phyloP scores from a whole-genome alignment of 2,329 filamentous ascomycete genomes.

The Ambrosiella beaveri region DNA sequence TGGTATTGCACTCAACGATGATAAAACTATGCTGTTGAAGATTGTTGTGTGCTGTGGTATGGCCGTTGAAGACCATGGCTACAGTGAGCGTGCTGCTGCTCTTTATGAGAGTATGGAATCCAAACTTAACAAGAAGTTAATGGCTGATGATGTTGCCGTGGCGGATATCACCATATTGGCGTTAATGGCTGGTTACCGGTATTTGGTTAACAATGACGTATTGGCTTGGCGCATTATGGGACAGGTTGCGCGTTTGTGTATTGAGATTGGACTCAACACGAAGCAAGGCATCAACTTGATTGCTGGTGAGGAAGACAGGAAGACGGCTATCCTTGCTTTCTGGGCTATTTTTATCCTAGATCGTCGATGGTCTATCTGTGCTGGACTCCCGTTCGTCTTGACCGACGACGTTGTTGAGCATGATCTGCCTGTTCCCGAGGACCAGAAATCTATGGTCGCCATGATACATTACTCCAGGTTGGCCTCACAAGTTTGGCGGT shows the following conservation, averaged over 20 bases:
- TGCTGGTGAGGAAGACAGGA: conserved; percentile 48
- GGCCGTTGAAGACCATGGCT: conserved; percentile 60
- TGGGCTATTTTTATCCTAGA: conserved; percentile 81
- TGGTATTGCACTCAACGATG: conserved; percentile 26
- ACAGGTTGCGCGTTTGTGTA: conserved; percentile 59
- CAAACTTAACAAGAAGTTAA: conserved; percentile 47
- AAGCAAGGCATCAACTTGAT: conserved; percentile 56
- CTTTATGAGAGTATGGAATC: conserved; percentile 64
- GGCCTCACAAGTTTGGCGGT: conserved; percentile 71
- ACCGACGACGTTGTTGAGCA: conserved; percentile 77
- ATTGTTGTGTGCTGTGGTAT: conserved; percentile 66
- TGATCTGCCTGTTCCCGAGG: conserved; percentile 53
- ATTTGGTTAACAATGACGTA: conserved; percentile 70
- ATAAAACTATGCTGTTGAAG: conserved; percentile 55
- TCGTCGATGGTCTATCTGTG: conserved; percentile 76
- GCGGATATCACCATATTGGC: conserved; percentile 33
- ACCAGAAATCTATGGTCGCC: conserved; percentile 54
- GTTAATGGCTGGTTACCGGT: conserved; percentile 50
- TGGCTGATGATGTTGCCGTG: conserved; percentile 33
- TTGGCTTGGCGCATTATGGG: conserved; percentile 79
- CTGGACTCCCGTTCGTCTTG: conserved; percentile 69
- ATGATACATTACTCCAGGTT: conserved; percentile 78
- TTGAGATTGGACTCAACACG: conserved; percentile 70
- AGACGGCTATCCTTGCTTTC: conserved; percentile 54
- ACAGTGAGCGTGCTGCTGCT: conserved; percentile 54